These are phyloP conservation scores for Nicotiana obtusifolia DNA, from an alignment of 257 asterid genomes.

Conservation along the genomic window DNA sequence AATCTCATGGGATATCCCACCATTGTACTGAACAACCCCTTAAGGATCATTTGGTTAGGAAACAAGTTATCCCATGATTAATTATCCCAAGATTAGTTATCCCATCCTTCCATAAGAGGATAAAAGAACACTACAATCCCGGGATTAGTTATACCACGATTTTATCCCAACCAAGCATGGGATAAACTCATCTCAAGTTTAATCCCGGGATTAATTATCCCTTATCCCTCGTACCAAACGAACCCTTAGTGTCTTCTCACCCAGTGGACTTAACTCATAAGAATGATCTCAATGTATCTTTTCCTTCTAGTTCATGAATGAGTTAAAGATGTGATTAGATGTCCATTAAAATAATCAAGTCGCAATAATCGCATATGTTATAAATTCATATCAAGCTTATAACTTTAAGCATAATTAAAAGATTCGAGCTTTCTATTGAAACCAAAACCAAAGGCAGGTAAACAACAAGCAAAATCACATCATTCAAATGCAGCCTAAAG, in stretches of 20 bases:
- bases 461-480: background rate
- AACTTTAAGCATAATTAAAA: background rate
- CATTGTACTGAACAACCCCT: background rate
- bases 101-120: no score
- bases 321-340: background rate
- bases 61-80: no score
- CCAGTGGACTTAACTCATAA: background rate
- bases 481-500: background rate
- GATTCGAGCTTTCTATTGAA: background rate
- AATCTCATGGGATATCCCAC: no score
- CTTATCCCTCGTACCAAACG: no score
- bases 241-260: background rate
- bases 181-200: no score
- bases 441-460: background rate
- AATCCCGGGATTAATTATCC: no score
- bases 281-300: background rate
- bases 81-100: no score
- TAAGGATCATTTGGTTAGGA: no score
- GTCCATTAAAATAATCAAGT: background rate
- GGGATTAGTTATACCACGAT: no score
- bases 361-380: background rate
- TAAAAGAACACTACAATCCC: no score
- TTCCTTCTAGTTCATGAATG: background rate
- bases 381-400: background rate
- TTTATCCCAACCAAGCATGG: no score